A percentile compares a stretch with the other conserved stretches of the same genome.
phyloP scores from a whole-genome alignment of 257 asterid species.

The Solanum gracilifrons region DNA sequence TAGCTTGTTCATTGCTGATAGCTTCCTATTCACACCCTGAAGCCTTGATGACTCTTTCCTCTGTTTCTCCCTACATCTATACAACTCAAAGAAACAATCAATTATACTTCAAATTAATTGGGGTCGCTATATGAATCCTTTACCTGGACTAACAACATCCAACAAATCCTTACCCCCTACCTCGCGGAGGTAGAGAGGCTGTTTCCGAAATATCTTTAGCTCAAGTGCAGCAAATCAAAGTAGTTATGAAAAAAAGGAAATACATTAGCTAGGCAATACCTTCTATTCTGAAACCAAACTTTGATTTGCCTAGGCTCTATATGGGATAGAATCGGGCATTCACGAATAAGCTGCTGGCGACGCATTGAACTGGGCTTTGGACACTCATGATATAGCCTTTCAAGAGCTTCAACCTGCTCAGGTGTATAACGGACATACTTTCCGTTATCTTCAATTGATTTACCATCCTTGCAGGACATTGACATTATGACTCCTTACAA shows the following conservation, averaged over 20 bases:
- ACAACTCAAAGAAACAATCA: neutral
- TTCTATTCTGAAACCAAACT: constrained; percentile 91
- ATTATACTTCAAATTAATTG: neutral
- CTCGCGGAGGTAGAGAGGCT: neutral
- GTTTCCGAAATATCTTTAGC: neutral
- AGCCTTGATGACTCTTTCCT: constrained; percentile 90
- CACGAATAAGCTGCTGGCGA: constrained; percentile 84
- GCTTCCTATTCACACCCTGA: constrained; percentile 74
- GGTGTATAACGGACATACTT: constrained; percentile 85
- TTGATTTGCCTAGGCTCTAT: constrained; percentile 89
- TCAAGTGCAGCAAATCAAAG: neutral
- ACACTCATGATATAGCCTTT: constrained; percentile 85
- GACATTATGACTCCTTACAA: constrained; percentile 31
- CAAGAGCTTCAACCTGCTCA: constrained; percentile 89
- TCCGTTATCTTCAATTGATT: constrained; percentile 50
- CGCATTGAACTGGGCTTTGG: constrained; percentile 87
- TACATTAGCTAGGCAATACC: constrained; percentile 21
- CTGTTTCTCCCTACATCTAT: constrained; percentile 86
- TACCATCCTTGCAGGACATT: constrained; percentile 59
- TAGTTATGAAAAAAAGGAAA: neutral
- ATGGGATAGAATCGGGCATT: constrained; percentile 66
- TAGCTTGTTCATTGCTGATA: constrained; percentile 81
- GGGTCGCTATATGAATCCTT: neutral
- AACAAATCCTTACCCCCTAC: neutral
- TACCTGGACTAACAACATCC: neutral